Evolutionary conservation across 2,329 filamentous ascomycete genomes (phyloP).

Genomic region (Fusarium beomiforme): DNA sequence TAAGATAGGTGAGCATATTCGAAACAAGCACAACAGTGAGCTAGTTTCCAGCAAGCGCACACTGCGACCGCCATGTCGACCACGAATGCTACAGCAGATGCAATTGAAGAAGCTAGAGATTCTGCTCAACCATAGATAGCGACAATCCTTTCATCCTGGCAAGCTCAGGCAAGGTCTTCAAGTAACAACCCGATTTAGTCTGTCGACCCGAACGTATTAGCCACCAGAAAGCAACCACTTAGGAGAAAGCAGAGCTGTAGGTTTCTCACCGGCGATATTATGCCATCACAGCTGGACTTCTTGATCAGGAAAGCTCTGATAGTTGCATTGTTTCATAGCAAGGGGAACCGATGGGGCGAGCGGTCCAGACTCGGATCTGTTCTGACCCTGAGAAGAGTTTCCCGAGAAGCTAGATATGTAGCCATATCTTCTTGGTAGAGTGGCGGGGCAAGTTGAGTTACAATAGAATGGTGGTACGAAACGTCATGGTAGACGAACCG

Average conservation of each 20-base stretch:
- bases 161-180: background rate
- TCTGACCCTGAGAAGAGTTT: conserved; percentile 13
- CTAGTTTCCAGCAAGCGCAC: conserved; percentile 21
- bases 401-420: background rate
- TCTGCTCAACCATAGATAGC: background rate
- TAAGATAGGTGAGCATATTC: conserved; percentile 10
- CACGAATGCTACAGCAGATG: background rate
- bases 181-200: conserved; percentile 24
- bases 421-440: conserved; percentile 7
- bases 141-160: background rate
- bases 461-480: conserved; percentile 14
- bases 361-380: conserved; percentile 32
- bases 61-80: conserved; percentile 8
- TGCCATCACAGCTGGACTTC: conserved; percentile 32
- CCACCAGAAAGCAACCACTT: conserved; percentile 21
- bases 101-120: background rate
- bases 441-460: conserved; percentile 4
- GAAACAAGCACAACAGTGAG: conserved; percentile 30
- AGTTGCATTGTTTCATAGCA: conserved; percentile 39
- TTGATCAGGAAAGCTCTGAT: conserved; percentile 28
- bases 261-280: conserved; percentile 32
- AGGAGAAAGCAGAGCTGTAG: conserved; percentile 27
- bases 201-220: conserved; percentile 10
- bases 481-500: background rate
- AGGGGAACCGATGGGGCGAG: conserved; percentile 31